Percentiles rank a stretch among this genome's conserved stretches.
phyloP scores from a whole-genome alignment of 148 eudicot species.

The Rhododendron kiyosumense region DNA sequence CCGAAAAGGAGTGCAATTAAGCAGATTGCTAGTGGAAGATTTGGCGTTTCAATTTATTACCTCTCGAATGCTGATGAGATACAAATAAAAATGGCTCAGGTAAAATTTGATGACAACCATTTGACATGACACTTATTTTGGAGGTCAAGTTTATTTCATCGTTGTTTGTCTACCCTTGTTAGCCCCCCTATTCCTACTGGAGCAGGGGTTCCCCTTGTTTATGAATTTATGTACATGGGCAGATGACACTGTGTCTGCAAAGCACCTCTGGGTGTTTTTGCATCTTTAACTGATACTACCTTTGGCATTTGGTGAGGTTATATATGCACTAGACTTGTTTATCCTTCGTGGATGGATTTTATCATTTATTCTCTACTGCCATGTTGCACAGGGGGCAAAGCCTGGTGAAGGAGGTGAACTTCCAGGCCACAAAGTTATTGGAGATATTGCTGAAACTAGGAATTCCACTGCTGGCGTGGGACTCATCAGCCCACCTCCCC shows the following conservation, averaged over 20 bases:
- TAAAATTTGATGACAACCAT: constrained; percentile 17
- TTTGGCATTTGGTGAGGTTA: constrained; percentile 68
- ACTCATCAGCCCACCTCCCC: constrained; percentile 98
- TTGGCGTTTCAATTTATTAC: constrained; percentile 96
- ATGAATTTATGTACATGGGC: constrained; percentile 72
- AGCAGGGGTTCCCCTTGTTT: constrained; percentile 61
- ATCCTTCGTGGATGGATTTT: constrained; percentile 3
- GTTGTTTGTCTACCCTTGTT: constrained; percentile 19
- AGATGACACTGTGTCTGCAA: constrained; percentile 63
- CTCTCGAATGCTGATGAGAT: constrained; percentile 97
- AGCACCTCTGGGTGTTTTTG: constrained; percentile 65
- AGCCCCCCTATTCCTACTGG: constrained; percentile 33
- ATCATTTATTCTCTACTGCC: constrained; percentile 6
- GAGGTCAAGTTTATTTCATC: background rate
- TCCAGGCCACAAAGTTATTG: constrained; percentile 98
- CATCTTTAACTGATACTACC: constrained; percentile 58
- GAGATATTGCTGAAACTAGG: constrained; percentile 91
- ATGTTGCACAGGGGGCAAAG: constrained; percentile 74
- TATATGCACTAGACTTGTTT: constrained; percentile 21
- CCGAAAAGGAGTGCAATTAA: constrained; percentile 91
- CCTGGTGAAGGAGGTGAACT: constrained; percentile 99
- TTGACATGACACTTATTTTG: background rate
- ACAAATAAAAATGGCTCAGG: constrained; percentile 99
- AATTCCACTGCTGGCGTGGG: constrained; percentile 99
- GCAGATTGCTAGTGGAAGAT: constrained; percentile 99